Percentiles rank a stretch among this genome's conserved stretches.
Evolutionary conservation across 1,284 basidiomycete genomes (phyloP).

Genomic region (Leccinum fallax): DNA sequence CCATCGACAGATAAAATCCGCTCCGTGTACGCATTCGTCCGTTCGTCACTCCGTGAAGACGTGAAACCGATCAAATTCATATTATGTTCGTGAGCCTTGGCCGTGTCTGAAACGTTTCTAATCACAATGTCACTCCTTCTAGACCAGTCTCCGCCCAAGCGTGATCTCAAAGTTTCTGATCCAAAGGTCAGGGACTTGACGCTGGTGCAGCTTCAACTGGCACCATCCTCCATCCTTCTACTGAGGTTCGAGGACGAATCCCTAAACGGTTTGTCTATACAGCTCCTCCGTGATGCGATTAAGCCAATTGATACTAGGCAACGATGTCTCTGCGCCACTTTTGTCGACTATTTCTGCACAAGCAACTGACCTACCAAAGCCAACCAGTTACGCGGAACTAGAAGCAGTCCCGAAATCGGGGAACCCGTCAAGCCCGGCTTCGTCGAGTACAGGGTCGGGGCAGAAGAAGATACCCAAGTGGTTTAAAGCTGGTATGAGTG

Average conservation of each 20-base stretch:
- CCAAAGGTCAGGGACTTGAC: constrained; percentile 65
- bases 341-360: constrained; percentile 53
- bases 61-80: constrained; percentile 77
- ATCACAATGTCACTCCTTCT: neutral
- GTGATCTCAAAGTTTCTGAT: constrained; percentile 81
- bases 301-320: constrained; percentile 38
- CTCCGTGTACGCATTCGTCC: constrained; percentile 82
- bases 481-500: constrained; percentile 61
- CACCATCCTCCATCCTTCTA: constrained; percentile 78
- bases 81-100: constrained; percentile 58
- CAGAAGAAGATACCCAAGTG: constrained; percentile 72
- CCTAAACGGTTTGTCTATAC: constrained; percentile 59
- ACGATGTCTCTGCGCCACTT: constrained; percentile 64
- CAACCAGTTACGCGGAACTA: constrained; percentile 39
- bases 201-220: constrained; percentile 71
- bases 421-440: constrained; percentile 29
- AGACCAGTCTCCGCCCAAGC: constrained; percentile 82
- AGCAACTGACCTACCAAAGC: constrained; percentile 64
- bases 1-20: constrained; percentile 76
- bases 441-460: constrained; percentile 31
- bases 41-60: constrained; percentile 69
- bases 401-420: constrained; percentile 16
- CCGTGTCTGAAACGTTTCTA: neutral
- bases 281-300: neutral
- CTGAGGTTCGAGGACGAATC: constrained; percentile 74